Conservation (phyloP, 2,329 filamentous ascomycete genomes). For the Orbilia javanica region DNA sequence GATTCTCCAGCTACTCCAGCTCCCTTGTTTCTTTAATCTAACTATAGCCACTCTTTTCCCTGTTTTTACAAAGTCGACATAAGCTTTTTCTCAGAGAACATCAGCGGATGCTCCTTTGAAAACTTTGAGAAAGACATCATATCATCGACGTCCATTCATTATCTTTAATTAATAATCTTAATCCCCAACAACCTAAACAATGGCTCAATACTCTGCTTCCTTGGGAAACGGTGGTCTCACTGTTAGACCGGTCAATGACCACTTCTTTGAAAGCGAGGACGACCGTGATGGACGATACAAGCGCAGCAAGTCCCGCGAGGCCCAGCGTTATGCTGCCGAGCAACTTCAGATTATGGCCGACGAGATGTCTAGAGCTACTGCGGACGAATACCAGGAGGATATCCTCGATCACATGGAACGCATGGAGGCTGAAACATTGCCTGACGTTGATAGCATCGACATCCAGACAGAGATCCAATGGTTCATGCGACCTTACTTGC, state of each 20-base stretch:
- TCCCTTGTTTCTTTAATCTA: constrained; percentile 46
- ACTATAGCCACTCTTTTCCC: constrained; percentile 56
- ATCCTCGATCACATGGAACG: constrained; percentile 92
- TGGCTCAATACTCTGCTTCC: constrained; percentile 63
- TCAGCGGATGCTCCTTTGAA: constrained; percentile 30
- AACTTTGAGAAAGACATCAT: constrained; percentile 7
- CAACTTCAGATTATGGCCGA: constrained; percentile 89
- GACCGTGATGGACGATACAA: constrained; percentile 29
- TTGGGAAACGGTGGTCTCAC: constrained; percentile 50
- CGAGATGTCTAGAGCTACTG: constrained; percentile 85
- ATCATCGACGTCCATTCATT: constrained; percentile 65
- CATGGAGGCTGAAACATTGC: constrained; percentile 95
- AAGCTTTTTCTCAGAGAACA: constrained; percentile 10
- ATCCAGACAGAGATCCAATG: constrained; percentile 99
- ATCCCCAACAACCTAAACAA: constrained; percentile 63
- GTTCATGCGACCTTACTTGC: constrained; percentile 98
- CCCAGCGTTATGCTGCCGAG: constrained; percentile 69
- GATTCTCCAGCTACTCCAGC: constrained; percentile 21
- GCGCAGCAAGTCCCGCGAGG: constrained; percentile 42
- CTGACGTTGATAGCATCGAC: constrained; percentile 97
- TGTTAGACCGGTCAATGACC: constrained; percentile 50
- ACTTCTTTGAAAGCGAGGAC: constrained; percentile 50
- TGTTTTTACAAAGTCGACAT: constrained; percentile 37
- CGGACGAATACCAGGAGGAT: constrained; percentile 93
- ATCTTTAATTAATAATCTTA: constrained; percentile 64